Conservation (phyloP, 208 protist species). For the Leishmania arabica region DNA sequence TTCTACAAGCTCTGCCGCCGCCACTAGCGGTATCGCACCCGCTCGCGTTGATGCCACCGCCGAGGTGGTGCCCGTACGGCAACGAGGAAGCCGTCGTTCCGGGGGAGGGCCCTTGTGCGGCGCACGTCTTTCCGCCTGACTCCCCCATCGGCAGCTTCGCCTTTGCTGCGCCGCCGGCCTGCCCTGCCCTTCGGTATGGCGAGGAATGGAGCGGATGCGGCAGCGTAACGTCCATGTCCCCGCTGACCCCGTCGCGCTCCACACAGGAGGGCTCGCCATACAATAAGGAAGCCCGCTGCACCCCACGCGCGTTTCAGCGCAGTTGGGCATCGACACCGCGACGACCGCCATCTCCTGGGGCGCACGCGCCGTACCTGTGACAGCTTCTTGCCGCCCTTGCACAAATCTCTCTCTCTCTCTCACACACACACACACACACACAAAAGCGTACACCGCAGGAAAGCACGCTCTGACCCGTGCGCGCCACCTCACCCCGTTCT, state of each 20-base stretch:
- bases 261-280: slow-evolving; percentile 2
- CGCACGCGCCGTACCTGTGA: slow-evolving; percentile 1
- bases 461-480: background rate
- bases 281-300: background rate
- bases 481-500: background rate
- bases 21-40: background rate
- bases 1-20: slow-evolving; percentile 7
- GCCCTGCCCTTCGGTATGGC: background rate
- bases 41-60: background rate
- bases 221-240: slow-evolving; percentile 1
- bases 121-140: background rate
- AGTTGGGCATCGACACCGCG: background rate
- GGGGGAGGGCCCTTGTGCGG: background rate
- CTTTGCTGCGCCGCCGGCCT: background rate
- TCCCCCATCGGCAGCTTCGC: background rate
- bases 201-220: background rate
- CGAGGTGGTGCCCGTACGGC: background rate
- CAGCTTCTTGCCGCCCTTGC: background rate
- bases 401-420: background rate
- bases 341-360: background rate
- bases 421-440: background rate
- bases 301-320: background rate
- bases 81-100: background rate
- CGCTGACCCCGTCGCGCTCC: slow-evolving; percentile 6
- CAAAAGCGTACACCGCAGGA: background rate